phyloP scores from a whole-genome alignment of 2,329 filamentous ascomycete genomes.

The Fusarium falciforme region DNA sequence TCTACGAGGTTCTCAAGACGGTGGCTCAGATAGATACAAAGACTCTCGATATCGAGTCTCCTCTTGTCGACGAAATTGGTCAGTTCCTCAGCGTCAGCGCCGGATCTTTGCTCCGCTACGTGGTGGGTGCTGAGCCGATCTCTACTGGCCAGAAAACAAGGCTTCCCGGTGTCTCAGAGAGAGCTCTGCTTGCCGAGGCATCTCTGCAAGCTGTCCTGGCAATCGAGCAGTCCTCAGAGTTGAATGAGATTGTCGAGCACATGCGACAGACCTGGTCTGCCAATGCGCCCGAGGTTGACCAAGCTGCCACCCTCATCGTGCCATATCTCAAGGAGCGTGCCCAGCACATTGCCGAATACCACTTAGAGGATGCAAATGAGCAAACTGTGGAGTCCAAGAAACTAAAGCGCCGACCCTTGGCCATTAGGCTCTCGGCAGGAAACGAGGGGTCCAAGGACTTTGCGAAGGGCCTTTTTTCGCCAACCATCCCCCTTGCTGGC shows the following conservation, averaged over 20 bases:
- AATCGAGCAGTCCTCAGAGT: conserved; percentile 23
- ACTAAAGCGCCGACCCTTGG: conserved; percentile 5
- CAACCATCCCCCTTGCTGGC: conserved; percentile 21
- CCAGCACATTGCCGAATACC: conserved; percentile 5
- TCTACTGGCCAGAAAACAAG: not conserved
- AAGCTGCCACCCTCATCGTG: conserved; percentile 3
- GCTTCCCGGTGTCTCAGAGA: conserved; percentile 14
- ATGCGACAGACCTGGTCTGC: conserved; percentile 28
- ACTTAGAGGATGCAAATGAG: not conserved
- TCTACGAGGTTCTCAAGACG: conserved; percentile 14
- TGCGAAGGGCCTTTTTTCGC: conserved; percentile 25
- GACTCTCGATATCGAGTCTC: conserved; percentile 6
- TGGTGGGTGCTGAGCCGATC: conserved; percentile 8
- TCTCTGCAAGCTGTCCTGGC: conserved; percentile 26
- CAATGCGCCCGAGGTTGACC: conserved; percentile 16
- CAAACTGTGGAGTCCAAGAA: not conserved
- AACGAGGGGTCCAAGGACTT: conserved; percentile 2
- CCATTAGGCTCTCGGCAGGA: not conserved
- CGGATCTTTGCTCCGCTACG: conserved; percentile 11
- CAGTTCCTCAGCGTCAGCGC: conserved; percentile 10
- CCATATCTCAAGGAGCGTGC: conserved; percentile 22
- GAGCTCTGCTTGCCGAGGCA: conserved; percentile 19
- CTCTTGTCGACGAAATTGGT: conserved; percentile 4
- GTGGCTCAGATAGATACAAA: not conserved
- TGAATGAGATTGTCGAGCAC: conserved; percentile 24